Evolutionary conservation across 2,329 filamentous ascomycete species (phyloP).

Genomic region (Paramyrothecium roridum): DNA sequence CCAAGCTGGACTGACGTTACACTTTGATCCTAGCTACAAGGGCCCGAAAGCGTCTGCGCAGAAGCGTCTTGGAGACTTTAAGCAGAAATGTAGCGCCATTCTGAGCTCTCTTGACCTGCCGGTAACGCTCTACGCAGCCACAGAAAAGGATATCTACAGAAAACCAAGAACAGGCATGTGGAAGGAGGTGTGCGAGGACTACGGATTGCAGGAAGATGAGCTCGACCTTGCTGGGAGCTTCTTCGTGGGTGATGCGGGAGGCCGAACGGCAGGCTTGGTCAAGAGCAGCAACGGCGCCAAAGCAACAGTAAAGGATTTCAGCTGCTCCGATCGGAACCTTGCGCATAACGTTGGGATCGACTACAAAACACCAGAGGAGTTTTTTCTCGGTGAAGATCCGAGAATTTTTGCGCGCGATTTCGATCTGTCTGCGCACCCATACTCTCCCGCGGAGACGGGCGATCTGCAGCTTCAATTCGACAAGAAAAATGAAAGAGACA

Average conservation of each 20-base stretch:
- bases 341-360: slow-evolving; percentile 78
- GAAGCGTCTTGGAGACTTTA: slow-evolving; percentile 74
- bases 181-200: slow-evolving; percentile 58
- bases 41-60: slow-evolving; percentile 55
- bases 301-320: slow-evolving; percentile 52
- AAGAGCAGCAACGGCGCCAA: slow-evolving; percentile 16
- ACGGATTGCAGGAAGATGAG: slow-evolving; percentile 50
- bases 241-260: slow-evolving; percentile 86
- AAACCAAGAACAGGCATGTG: slow-evolving; percentile 93
- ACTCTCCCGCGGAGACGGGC: slow-evolving; percentile 24
- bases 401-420: slow-evolving; percentile 68
- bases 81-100: slow-evolving; percentile 70
- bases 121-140: slow-evolving; percentile 80
- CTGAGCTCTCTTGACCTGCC: slow-evolving; percentile 72
- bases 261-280: slow-evolving; percentile 42
- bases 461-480: slow-evolving; percentile 39
- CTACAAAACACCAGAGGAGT: slow-evolving; percentile 89
- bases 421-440: slow-evolving; percentile 59
- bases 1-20: slow-evolving; percentile 78
- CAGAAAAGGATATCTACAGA: slow-evolving; percentile 73
- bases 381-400: slow-evolving; percentile 69
- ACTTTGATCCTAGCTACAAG: slow-evolving; percentile 66
- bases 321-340: slow-evolving; percentile 72
- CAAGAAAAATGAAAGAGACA: slow-evolving; percentile 64
- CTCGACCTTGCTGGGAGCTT: slow-evolving; percentile 72